Percentiles rank a stretch among this genome's conserved stretches.
Evolutionary conservation across 1,139 yeast species (phyloP).

Genomic region (Kodamaea sp.): DNA sequence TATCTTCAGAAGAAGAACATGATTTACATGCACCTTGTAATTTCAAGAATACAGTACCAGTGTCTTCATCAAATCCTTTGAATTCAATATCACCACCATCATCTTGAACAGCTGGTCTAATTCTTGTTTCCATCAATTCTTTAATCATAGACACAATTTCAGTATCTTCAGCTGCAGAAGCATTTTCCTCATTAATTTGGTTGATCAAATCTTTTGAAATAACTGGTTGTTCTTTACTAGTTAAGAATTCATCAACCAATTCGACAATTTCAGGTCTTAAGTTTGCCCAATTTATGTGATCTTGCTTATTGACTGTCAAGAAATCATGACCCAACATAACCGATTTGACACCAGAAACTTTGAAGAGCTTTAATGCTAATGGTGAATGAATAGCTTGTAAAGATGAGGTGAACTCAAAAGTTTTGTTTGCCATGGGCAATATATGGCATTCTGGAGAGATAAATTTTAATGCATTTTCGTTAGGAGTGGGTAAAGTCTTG

Average conservation of each 20-base stretch:
- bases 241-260: conserved; percentile 36
- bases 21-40: conserved; percentile 82
- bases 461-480: conserved; percentile 87
- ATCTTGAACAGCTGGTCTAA: conserved; percentile 66
- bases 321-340: conserved; percentile 78
- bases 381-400: conserved; percentile 75
- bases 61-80: conserved; percentile 62
- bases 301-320: conserved; percentile 46
- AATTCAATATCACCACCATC: conserved; percentile 83
- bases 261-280: conserved; percentile 45
- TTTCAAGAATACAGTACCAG: conserved; percentile 69
- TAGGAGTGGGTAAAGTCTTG: conserved; percentile 68
- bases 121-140: conserved; percentile 57
- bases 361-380: conserved; percentile 73
- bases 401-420: conserved; percentile 66
- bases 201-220: conserved; percentile 47
- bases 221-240: conserved; percentile 42
- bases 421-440: conserved; percentile 63
- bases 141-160: conserved; percentile 57
- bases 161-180: conserved; percentile 39
- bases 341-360: conserved; percentile 79
- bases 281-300: conserved; percentile 45
- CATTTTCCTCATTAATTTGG: conserved; percentile 34
- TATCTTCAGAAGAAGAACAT: conserved; percentile 73
- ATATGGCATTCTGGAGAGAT: conserved; percentile 44